Evolutionary conservation across 1,284 basidiomycete species (phyloP).

Genomic region (Schizophyllum amplum): DNA sequence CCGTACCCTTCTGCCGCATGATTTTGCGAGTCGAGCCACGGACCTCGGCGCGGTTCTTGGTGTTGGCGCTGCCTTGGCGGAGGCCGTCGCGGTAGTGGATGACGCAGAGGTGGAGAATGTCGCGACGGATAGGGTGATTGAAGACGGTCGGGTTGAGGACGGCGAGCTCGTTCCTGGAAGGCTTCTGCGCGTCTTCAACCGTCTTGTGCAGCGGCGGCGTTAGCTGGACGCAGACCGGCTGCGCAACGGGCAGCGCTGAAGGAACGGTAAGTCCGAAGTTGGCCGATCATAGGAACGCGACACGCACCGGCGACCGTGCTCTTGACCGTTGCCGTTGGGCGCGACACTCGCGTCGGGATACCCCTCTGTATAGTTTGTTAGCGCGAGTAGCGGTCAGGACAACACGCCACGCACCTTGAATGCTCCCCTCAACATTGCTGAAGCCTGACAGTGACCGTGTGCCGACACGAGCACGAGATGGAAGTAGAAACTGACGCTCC

Average conservation of each 20-base stretch:
- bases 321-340: background rate
- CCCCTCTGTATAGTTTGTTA: too few relatives aligned
- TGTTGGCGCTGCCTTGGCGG: slow-evolving; percentile 85
- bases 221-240: slow-evolving; percentile 52
- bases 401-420: too few relatives aligned
- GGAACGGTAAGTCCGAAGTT: background rate
- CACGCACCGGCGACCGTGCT: background rate
- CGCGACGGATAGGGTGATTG: slow-evolving; percentile 77
- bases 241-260: slow-evolving; percentile 21
- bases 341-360: too few relatives aligned
- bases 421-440: too few relatives aligned
- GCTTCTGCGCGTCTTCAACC: slow-evolving; percentile 31
- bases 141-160: slow-evolving; percentile 82
- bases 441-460: too few relatives aligned
- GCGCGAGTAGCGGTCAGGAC: too few relatives aligned
- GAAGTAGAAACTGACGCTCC: background rate
- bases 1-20: slow-evolving; percentile 87
- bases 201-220: slow-evolving; percentile 37
- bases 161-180: slow-evolving; percentile 45
- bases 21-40: slow-evolving; percentile 85
- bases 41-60: slow-evolving; percentile 89
- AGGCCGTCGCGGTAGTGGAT: slow-evolving; percentile 85
- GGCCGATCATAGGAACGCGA: background rate
- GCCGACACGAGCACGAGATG: background rate
- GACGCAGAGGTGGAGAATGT: slow-evolving; percentile 91